Evolutionary conservation across 441 rosid species (phyloP).

Genomic region (Croton setiger): DNA sequence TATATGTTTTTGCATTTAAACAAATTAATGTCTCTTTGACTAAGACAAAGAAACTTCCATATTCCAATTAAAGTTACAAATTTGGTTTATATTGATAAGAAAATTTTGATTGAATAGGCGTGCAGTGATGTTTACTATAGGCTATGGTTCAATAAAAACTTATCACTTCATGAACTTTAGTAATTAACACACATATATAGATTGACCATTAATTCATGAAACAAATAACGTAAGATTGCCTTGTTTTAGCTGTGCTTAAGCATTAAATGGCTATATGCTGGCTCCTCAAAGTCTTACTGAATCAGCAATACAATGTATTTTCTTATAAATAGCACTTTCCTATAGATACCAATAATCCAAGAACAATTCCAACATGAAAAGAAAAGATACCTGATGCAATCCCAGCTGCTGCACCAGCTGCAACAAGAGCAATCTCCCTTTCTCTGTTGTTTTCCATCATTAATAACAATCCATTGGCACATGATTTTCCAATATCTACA

Average conservation of each 20-base stretch:
- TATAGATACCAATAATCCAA: not conserved
- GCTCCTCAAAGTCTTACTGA: not conserved
- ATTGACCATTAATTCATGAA: not conserved
- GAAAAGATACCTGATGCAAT: conserved; percentile 72
- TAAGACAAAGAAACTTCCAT: not conserved
- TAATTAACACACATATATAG: not conserved
- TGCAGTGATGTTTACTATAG: not conserved
- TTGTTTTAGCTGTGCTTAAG: not conserved
- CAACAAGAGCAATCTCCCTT: conserved; percentile 85
- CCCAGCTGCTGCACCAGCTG: conserved; percentile 99
- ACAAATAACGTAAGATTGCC: not conserved
- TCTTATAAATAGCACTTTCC: conserved; percentile 4
- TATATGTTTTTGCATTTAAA: not conserved
- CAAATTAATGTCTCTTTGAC: not conserved
- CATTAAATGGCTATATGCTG: not conserved
- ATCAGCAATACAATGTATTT: not conserved
- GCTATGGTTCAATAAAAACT: not conserved
- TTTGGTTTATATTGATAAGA: not conserved
- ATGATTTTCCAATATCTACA: conserved; percentile 94
- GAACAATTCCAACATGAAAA: not conserved
- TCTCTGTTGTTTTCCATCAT: conserved; percentile 98
- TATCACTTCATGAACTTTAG: not conserved
- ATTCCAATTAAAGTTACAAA: not conserved
- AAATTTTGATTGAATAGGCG: not conserved
- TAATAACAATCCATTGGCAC: conserved; percentile 83